Evolutionary conservation across 2,329 filamentous ascomycete genomes (phyloP), one percentile per base, ranked within the genome.

Genomic region (Trichoderma polysporum): DNA sequence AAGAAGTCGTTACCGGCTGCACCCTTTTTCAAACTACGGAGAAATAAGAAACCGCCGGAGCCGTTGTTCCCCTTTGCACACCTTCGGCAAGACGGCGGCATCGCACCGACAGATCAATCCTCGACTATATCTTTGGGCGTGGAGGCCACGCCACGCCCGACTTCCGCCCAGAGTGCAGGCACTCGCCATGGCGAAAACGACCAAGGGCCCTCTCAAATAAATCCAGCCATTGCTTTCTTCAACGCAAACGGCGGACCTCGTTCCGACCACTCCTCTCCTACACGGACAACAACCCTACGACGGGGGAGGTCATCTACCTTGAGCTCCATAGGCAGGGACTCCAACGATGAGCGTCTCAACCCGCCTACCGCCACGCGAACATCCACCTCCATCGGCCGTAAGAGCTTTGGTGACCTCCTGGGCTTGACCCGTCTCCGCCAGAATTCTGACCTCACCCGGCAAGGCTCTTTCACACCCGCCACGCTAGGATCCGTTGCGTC

Each of bases 361-460:
- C 88, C 90, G 3, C 88, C 89, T 4, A 86, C 86, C 27, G 41
- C 19, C 27, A 79, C 88, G n/a, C 85, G 93, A 60, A 94, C 88
- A 6, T 97, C 94, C 1, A 92, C 90, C 1, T 97, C 93, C 0
- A 94, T 90, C n/a, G 93, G 94, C 5, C 87, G 95, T 64, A 95
- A 94, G 78, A 98, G 94, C 78, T 93, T 99, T 73, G 93, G 94
- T 62, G 95, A 97, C 71, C 82, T 98, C 22, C 89, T 99, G 73
- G 90, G 88, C 15, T 81, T 97, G 22, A 86, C 88, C 69, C 88
- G 94, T 69, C 85, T 97, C 68, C 87, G 94, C 57, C 91, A 96
- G 73, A 92, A 92, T 72, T 91, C 91, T 0, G 93, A 97, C 56
- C 85, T 90, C 6, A 85, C 83, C 29, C 86, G 89, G 17, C 87